A percentile compares a stretch with the other conserved stretches of the same genome.
Evolutionary conservation across 2,329 filamentous ascomycete genomes (phyloP).

Genomic region (Neoscytalidium dimidiatum): DNA sequence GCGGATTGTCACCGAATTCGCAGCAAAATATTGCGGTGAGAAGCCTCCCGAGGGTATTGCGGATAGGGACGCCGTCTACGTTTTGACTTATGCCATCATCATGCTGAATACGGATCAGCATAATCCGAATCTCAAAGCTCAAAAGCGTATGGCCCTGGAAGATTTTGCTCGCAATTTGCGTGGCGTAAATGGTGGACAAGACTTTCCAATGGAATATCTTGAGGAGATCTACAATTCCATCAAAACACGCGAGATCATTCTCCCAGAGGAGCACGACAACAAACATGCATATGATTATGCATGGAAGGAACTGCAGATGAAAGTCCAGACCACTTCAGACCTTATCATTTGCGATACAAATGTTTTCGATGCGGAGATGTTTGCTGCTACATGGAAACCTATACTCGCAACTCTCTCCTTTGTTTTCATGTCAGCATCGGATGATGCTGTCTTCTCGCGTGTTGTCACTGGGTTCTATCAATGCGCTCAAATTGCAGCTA

Average conservation of each 20-base stretch:
- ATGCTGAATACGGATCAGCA: conserved; percentile 97
- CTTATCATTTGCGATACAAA: conserved; percentile 85
- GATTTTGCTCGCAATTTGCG: conserved; percentile 89
- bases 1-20: conserved; percentile 84
- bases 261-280: conserved; percentile 96
- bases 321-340: conserved; percentile 74
- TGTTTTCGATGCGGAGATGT: conserved; percentile 97
- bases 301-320: conserved; percentile 90
- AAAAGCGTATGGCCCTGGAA: conserved; percentile 79
- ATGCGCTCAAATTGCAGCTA: conserved; percentile 87
- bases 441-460: conserved; percentile 91
- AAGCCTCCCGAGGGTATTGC: conserved; percentile 73
- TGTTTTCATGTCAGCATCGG: conserved; percentile 97
- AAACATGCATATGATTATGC: conserved; percentile 96
- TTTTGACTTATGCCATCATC: conserved; percentile 94
- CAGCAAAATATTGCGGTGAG: conserved; percentile 77
- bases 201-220: conserved; percentile 83
- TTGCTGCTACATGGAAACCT: conserved; percentile 91
- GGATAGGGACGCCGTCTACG: conserved; percentile 83
- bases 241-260: conserved; percentile 88
- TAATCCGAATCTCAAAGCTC: conserved; percentile 80
- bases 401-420: conserved; percentile 94
- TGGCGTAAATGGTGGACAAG: conserved; percentile 80
- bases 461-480: conserved; percentile 96
- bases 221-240: conserved; percentile 89